phyloP scores from a whole-genome alignment of 768 basidiomycete species.

The Hericium coralloides region DNA sequence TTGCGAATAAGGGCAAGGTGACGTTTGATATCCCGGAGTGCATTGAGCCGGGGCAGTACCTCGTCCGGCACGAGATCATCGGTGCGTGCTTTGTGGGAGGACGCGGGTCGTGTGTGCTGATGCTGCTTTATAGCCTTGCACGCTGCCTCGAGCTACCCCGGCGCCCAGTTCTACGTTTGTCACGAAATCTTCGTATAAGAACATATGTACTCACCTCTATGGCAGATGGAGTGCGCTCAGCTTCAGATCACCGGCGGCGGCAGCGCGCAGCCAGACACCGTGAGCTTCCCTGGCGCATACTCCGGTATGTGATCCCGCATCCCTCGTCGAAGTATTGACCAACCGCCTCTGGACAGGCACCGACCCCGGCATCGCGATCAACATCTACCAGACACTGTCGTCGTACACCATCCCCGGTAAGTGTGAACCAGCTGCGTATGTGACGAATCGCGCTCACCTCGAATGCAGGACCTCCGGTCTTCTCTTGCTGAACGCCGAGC shows the following conservation, averaged over 20 bases:
- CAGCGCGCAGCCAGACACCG: slow-evolving; percentile 22
- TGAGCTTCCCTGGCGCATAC: slow-evolving; percentile 31
- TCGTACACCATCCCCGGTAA: slow-evolving; percentile 21
- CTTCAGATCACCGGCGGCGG: slow-evolving; percentile 28
- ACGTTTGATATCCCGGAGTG: slow-evolving; percentile 23
- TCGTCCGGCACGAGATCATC: slow-evolving; percentile 36
- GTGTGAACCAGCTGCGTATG: no score
- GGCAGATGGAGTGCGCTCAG: slow-evolving; percentile 30
- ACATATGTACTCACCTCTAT: neutral
- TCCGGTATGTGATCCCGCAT: slow-evolving; percentile 10
- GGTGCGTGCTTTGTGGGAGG: slow-evolving; percentile 24
- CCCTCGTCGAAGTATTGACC: neutral
- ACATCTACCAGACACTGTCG: slow-evolving; percentile 22
- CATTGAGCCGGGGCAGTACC: slow-evolving; percentile 18
- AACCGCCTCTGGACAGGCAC: slow-evolving; percentile 12
- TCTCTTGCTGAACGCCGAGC: slow-evolving; percentile 13
- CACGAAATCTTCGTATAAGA: neutral
- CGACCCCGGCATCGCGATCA: slow-evolving; percentile 27
- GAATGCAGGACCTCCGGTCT: slow-evolving; percentile 15
- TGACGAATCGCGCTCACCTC: no score
- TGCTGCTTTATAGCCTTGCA: slow-evolving; percentile 29
- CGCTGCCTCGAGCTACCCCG: slow-evolving; percentile 36
- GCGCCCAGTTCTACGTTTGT: slow-evolving; percentile 45
- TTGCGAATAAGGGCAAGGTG: slow-evolving; percentile 41
- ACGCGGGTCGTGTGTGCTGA: slow-evolving; percentile 1